Evolutionary conservation across 2,329 filamentous ascomycete genomes (phyloP).

Genomic region (Xylariaceae sp.): DNA sequence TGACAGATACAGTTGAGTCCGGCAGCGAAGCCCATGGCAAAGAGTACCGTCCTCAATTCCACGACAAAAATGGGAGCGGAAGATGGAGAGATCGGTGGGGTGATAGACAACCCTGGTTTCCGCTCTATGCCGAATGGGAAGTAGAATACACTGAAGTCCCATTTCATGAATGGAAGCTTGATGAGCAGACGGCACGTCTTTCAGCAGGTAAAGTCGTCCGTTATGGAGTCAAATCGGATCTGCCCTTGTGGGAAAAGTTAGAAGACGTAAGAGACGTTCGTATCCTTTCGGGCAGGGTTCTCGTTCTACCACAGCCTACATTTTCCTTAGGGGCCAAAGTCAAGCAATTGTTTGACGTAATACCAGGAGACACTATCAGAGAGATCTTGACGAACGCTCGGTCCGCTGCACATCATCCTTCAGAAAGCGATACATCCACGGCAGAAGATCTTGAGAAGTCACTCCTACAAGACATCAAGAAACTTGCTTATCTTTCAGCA

Average conservation of each 20-base stretch:
- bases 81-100: constrained; percentile 31
- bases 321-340: constrained; percentile 32
- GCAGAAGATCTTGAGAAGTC: too few species aligned
- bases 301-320: constrained; percentile 39
- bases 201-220: constrained; percentile 5
- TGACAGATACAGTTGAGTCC: too few species aligned
- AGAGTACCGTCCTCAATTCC: background rate
- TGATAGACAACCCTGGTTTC: constrained; percentile 22
- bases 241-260: too few species aligned
- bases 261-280: constrained; percentile 18
- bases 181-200: constrained; percentile 17
- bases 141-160: too few species aligned
- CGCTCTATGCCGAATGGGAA: too few species aligned
- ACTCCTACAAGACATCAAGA: constrained; percentile 15
- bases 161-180: constrained; percentile 18
- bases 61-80: constrained; percentile 17
- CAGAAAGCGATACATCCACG: constrained; percentile 7
- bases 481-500: constrained; percentile 21
- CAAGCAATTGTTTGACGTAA: constrained; percentile 31
- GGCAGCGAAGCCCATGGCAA: background rate
- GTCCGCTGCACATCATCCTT: too few species aligned
- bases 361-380: constrained; percentile 20
- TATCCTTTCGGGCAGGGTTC: constrained; percentile 32
- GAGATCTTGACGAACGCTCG: constrained; percentile 6
- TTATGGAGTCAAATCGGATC: constrained; percentile 6